Percentiles rank a stretch among this genome's conserved stretches.
phyloP scores from a whole-genome alignment of 768 basidiomycete genomes.

The Cystofilobasidium bisporidii region DNA sequence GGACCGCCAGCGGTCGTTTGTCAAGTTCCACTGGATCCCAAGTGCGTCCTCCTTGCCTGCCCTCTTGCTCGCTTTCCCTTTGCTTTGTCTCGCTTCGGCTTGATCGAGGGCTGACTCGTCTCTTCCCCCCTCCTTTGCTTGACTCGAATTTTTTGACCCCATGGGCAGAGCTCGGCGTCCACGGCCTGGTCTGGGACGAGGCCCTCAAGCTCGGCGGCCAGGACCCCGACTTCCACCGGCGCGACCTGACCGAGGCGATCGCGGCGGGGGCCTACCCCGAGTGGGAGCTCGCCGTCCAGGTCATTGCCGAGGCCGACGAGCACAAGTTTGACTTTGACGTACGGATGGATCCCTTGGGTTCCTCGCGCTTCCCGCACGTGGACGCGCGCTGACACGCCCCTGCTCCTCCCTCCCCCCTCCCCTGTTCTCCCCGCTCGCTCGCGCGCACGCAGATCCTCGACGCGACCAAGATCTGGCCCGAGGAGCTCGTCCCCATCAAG shows the following conservation, averaged over 20 bases:
- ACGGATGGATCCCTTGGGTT: too few species aligned
- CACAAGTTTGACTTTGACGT: conserved; percentile 72
- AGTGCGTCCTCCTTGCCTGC: too few species aligned
- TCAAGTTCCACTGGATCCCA: conserved; percentile 81
- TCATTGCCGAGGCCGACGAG: conserved; percentile 59
- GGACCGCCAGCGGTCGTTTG: conserved; percentile 60
- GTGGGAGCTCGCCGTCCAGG: conserved; percentile 70
- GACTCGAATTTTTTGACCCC: too few species aligned
- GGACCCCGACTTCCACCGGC: conserved; percentile 63
- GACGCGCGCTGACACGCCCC: not conserved
- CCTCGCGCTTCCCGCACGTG: too few species aligned
- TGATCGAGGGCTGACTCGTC: not conserved
- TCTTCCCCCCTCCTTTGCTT: not conserved
- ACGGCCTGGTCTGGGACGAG: conserved; percentile 81
- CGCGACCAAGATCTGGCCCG: conserved; percentile 54
- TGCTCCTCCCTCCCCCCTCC: not conserved
- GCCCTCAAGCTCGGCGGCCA: conserved; percentile 57
- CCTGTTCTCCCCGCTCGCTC: not conserved
- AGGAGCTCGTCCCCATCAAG: conserved; percentile 66
- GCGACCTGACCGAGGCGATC: conserved; percentile 78
- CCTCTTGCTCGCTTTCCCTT: too few species aligned
- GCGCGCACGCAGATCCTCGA: conserved; percentile 21
- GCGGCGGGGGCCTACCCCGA: conserved; percentile 58
- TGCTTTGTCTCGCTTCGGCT: conserved; percentile 9
- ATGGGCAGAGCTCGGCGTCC: conserved; percentile 52